phyloP scores from a whole-genome alignment of 495 filamentous ascomycete genomes.

The Pseudotulostoma volvatum region DNA sequence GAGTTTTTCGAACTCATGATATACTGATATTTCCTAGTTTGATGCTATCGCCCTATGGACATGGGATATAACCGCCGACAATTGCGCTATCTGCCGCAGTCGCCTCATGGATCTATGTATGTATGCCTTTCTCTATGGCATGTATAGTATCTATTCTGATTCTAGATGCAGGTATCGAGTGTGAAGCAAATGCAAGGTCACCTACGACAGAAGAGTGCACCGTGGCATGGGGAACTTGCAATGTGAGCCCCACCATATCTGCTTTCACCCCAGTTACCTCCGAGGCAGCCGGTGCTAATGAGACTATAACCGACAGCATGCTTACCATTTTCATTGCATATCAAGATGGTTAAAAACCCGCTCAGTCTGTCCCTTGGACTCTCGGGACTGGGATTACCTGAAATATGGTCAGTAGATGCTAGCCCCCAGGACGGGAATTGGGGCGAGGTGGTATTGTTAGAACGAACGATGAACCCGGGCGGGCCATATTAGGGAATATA shows the following conservation, averaged over 20 bases:
- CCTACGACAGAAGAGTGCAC: conserved; percentile 97
- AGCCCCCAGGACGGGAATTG: too few species aligned
- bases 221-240: conserved; percentile 98
- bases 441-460: too few species aligned
- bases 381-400: conserved; percentile 98
- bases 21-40: conserved; percentile 56
- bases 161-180: conserved; percentile 68
- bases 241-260: conserved; percentile 41
- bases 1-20: conserved; percentile 1
- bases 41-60: conserved; percentile 98
- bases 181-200: conserved; percentile 97
- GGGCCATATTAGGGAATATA: too few species aligned
- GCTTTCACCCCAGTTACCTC: conserved; percentile 4
- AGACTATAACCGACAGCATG: conserved; percentile 45
- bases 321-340: conserved; percentile 99
- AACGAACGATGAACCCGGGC: too few species aligned
- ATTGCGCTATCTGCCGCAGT: conserved; percentile 97
- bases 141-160: too few species aligned
- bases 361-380: conserved; percentile 94
- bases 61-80: conserved; percentile 99
- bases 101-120: conserved; percentile 97
- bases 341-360: conserved; percentile 99
- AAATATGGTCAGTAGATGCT: conserved; percentile 69
- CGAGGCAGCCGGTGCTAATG: neutral
- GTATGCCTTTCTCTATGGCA: conserved; percentile 22